phyloP scores from a whole-genome alignment of 2,329 filamentous ascomycete species.

The Penicillium sp. region DNA sequence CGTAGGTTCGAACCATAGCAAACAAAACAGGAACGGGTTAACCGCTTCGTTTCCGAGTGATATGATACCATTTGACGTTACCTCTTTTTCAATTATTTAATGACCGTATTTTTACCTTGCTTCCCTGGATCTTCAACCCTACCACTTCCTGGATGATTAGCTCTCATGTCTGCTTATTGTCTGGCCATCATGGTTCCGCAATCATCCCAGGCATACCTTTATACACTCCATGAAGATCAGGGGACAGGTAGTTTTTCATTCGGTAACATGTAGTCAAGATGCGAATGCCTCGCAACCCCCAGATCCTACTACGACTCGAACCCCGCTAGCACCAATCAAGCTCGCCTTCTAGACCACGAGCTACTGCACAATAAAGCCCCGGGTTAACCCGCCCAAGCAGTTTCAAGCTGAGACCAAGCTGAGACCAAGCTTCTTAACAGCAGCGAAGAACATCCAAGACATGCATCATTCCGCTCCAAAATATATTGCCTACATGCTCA shows the following conservation, averaged over 20 bases:
- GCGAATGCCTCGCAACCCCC: neutral
- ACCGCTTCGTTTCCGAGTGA: slow-evolving; percentile 30
- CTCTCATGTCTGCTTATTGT: neutral
- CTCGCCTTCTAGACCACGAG: neutral
- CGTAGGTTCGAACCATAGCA: slow-evolving; percentile 36
- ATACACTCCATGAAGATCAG: neutral
- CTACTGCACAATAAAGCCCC: neutral
- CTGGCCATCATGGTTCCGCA: neutral
- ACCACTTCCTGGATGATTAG: neutral
- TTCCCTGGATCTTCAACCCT: slow-evolving; percentile 2
- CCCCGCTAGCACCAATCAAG: neutral
- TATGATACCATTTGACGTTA: slow-evolving; percentile 35
- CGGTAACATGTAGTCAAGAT: neutral
- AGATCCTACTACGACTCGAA: neutral
- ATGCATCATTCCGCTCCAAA: neutral
- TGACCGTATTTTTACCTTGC: slow-evolving; percentile 20
- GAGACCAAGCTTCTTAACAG: neutral
- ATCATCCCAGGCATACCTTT: neutral
- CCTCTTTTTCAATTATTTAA: slow-evolving; percentile 27
- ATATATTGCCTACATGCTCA: neutral
- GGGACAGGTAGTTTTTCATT: neutral
- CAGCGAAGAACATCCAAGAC: neutral
- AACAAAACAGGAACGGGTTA: slow-evolving; percentile 28
- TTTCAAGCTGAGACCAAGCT: neutral
- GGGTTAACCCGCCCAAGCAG: neutral